Conservation (phyloP, 2,329 filamentous ascomycete genomes). For the Sclerotinia nivalis region DNA sequence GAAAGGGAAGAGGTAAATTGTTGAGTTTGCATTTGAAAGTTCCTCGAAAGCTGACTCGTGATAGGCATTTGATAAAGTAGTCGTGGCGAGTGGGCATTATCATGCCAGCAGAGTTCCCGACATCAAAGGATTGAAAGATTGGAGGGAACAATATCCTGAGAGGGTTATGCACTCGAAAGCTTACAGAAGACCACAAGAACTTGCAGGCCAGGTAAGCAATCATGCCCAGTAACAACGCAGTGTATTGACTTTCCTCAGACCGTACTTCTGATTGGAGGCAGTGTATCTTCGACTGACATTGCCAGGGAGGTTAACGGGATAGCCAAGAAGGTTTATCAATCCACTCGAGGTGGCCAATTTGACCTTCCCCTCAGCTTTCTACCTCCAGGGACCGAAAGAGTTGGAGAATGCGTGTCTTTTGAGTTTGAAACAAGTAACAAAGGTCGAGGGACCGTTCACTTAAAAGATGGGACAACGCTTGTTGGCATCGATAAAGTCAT, state of each 20-base stretch:
- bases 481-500: slow-evolving; percentile 61
- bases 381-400: slow-evolving; percentile 27
- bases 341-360: slow-evolving; percentile 32
- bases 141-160: slow-evolving; percentile 55
- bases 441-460: slow-evolving; percentile 52
- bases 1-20: neutral
- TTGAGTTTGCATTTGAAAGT: neutral
- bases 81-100: slow-evolving; percentile 69
- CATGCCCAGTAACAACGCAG: neutral
- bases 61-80: slow-evolving; percentile 60
- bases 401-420: slow-evolving; percentile 34
- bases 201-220: slow-evolving; percentile 48
- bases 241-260: slow-evolving; percentile 41
- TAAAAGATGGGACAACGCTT: slow-evolving; percentile 56
- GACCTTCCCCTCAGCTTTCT: slow-evolving; percentile 33
- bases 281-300: slow-evolving; percentile 51
- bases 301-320: slow-evolving; percentile 31
- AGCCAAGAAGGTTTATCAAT: slow-evolving; percentile 38
- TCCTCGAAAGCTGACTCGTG: neutral
- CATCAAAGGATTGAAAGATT: slow-evolving; percentile 58
- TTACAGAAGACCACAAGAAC: slow-evolving; percentile 64
- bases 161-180: slow-evolving; percentile 68
- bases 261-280: slow-evolving; percentile 56
- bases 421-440: slow-evolving; percentile 29
- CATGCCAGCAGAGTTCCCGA: slow-evolving; percentile 62